Evolutionary conservation across 164 flowering plant species (phyloP).

Genomic region (Magnolia changhungtana): DNA sequence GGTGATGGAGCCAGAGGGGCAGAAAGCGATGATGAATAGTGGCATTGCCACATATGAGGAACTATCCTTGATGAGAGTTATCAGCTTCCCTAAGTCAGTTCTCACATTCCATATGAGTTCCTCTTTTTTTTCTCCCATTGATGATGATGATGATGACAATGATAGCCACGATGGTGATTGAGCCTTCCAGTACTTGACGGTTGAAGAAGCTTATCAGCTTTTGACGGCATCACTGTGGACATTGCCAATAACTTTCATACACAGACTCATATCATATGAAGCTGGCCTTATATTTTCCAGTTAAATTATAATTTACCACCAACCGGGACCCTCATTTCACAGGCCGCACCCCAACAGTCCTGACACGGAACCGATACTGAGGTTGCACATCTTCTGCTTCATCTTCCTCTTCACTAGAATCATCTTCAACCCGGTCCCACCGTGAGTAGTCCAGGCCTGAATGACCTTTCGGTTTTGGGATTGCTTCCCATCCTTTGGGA

Average conservation of each 20-base stretch:
- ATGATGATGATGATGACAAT: neutral
- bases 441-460: constrained; percentile 81
- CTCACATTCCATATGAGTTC: neutral
- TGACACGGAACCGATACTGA: constrained; percentile 83
- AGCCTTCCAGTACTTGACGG: neutral
- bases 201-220: neutral
- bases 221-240: neutral
- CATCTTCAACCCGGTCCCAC: constrained; percentile 85
- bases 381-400: constrained; percentile 70
- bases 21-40: neutral
- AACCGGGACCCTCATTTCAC: constrained; percentile 46
- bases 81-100: neutral
- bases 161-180: neutral
- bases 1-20: neutral
- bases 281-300: neutral
- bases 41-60: neutral
- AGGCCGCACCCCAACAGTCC: constrained; percentile 64
- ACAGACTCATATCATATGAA: neutral
- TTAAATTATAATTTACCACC: neutral
- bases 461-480: constrained; percentile 90
- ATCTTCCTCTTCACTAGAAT: constrained; percentile 71
- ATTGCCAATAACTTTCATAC: neutral
- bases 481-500: constrained; percentile 71
- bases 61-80: neutral
- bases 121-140: neutral